Base-by-base conservation (phyloP, 2,329 filamentous ascomycete species). In the Trichoderma sp. region DNA sequence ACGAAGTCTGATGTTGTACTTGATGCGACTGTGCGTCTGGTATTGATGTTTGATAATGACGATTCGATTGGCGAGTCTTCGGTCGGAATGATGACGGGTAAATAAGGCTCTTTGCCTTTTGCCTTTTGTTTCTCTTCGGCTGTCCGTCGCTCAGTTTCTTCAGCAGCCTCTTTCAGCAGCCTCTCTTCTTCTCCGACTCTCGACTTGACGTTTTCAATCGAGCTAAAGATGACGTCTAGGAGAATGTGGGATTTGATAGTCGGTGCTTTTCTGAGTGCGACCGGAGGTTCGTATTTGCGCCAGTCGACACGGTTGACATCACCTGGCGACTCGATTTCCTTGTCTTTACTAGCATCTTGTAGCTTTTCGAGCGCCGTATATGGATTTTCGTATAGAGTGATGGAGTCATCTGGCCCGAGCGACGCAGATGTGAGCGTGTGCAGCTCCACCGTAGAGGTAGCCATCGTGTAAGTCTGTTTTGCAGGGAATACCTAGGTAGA, bases 241-340 rank as follows among this genome's bases (percentile, higher is more conserved):
- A 87, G 75, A 8, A 82, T 75, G 4, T 82, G 78, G 2, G 82
- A 81, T 0, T 78, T 78, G 64, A 79, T 72, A 46, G 80, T 79
- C 18, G 80, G 77, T 0, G 77, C 73, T 34, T 80, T 77, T 5
- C 69, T 76, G 7, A 88, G 74, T 0, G 79, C 80, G 13, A 74
- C 72, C 0, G 86, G 86, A 4, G 84, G 83, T 3, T 81, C 78
- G 70, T 84, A 85, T 61, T 79, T 75, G 46, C 77, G 80, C 83
- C 85, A 86, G 72, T 84, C 81, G 39, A 81, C 76, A 3, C 76
- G 71, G 4, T 71, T 34, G 55, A 75, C 70, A 18, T 78, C 75
- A 28, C 75, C 71, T 2, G 73, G 68, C 46, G 68, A 55, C n/a
- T 59, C 66, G 2, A 70, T 58, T 4, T 75, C 55, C 64, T 71